phyloP scores from a whole-genome alignment of 805 yeast species.

The Candida cerambycidarum region DNA sequence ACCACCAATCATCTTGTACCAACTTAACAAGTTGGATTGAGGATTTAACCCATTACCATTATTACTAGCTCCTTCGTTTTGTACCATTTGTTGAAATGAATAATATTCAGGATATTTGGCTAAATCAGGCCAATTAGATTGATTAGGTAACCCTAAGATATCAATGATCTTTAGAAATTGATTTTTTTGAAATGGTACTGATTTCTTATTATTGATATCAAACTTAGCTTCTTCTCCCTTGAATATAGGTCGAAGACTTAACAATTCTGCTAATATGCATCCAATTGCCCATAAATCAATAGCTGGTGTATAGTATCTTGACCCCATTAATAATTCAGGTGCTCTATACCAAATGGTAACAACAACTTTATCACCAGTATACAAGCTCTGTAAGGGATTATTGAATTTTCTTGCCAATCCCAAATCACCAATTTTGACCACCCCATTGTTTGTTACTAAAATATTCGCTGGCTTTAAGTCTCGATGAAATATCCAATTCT shows the following conservation, averaged over 20 bases:
- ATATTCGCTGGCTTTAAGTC: constrained; percentile 97
- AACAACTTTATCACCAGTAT: constrained; percentile 92
- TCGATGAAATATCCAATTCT: constrained; percentile 94
- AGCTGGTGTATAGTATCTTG: constrained; percentile 51
- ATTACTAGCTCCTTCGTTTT: background rate
- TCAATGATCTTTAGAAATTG: constrained; percentile 90
- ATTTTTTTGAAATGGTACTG: constrained; percentile 90
- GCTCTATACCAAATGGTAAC: constrained; percentile 98
- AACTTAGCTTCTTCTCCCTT: constrained; percentile 98
- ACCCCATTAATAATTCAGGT: constrained; percentile 51
- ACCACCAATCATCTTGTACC: constrained; percentile 87
- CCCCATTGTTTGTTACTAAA: constrained; percentile 87
- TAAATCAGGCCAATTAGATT: constrained; percentile 76
- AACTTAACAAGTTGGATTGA: constrained; percentile 69
- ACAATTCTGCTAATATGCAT: constrained; percentile 86
- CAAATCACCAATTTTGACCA: constrained; percentile 93
- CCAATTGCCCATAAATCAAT: constrained; percentile 96
- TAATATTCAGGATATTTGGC: constrained; percentile 79
- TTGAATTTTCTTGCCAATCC: constrained; percentile 88
- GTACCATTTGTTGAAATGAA: constrained; percentile 46
- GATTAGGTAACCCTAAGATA: constrained; percentile 86
- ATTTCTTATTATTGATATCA: constrained; percentile 76
- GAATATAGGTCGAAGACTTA: constrained; percentile 87
- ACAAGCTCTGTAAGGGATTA: constrained; percentile 81
- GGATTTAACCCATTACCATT: constrained; percentile 38